These are phyloP conservation scores for Cymbopogon citratus DNA, from an alignment of 176 grass and related monocot species.

Conservation along the genomic window DNA sequence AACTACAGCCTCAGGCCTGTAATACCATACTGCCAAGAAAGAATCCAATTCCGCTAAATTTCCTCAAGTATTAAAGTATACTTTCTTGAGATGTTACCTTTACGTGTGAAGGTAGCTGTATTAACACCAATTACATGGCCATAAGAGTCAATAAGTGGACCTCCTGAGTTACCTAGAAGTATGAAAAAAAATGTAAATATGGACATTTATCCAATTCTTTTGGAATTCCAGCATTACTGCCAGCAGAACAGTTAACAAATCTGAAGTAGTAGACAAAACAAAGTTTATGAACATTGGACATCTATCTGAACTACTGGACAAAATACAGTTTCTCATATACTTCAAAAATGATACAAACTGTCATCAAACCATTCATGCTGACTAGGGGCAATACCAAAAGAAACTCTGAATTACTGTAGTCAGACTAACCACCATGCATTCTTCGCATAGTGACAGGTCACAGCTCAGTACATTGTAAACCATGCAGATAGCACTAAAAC, in stretches of 20 bases:
- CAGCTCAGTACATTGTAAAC: not conserved
- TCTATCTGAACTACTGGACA: not conserved
- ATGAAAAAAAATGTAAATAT: slow-evolving; percentile 14
- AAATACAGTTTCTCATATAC: not conserved
- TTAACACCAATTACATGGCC: slow-evolving; percentile 94
- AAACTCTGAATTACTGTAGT: not conserved
- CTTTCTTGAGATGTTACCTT: slow-evolving; percentile 32
- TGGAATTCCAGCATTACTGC: not conserved
- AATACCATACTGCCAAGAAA: not conserved
- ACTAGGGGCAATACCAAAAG: not conserved
- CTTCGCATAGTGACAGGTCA: not conserved
- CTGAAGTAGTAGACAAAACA: not conserved
- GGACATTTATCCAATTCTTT: not conserved
- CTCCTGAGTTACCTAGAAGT: slow-evolving; percentile 68
- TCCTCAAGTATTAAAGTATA: too few relatives aligned
- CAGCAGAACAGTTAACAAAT: not conserved
- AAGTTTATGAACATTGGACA: too few relatives aligned
- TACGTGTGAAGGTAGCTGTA: slow-evolving; percentile 86
- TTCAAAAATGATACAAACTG: not conserved
- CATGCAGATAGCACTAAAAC: not conserved
- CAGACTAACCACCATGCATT: not conserved
- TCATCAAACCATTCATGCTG: not conserved
- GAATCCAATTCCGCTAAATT: not conserved
- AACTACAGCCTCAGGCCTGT: not conserved
- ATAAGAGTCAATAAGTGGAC: slow-evolving; percentile 83